phyloP scores from a whole-genome alignment of 2,329 filamentous ascomycete genomes.

The Elsinoe ampelina region DNA sequence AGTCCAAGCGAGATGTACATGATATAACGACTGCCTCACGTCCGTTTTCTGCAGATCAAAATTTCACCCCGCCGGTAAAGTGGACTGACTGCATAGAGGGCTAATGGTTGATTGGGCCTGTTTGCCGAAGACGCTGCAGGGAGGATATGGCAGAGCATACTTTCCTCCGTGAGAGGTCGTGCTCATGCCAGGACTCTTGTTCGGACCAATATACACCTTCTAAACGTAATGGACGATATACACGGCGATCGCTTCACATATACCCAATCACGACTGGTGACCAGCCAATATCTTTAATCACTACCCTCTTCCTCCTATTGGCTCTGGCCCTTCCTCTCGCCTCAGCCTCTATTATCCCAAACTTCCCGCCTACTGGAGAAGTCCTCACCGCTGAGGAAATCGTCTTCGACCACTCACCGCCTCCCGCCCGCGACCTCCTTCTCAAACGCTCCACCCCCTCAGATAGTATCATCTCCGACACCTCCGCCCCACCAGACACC shows the following conservation, averaged over 20 bases:
- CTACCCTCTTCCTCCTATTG: not conserved
- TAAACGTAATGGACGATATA: not conserved
- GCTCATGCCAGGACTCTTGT: not conserved
- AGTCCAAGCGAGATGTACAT: not conserved
- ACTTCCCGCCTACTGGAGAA: not conserved
- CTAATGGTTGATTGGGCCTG: conserved; percentile 5
- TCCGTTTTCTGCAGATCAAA: conserved; percentile 4
- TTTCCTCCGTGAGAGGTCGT: conserved; percentile 2
- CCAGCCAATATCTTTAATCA: not conserved
- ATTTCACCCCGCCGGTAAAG: conserved; percentile 1
- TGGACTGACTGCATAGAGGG: not conserved
- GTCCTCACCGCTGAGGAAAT: conserved; percentile 1
- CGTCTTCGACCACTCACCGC: conserved; percentile 14
- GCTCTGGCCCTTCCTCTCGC: not conserved
- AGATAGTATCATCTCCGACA: conserved; percentile 8
- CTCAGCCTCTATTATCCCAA: not conserved
- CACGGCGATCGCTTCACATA: not conserved
- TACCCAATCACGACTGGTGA: not conserved
- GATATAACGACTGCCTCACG: not conserved
- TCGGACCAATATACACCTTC: not conserved
- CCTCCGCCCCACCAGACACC: conserved; percentile 2
- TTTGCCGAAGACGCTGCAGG: not conserved
- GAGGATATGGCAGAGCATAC: conserved; percentile 6
- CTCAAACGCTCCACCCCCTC: conserved; percentile 13
- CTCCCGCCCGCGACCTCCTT: conserved; percentile 7